phyloP scores from a whole-genome alignment of 768 basidiomycete species.

The Nevesoporus exiguus region DNA sequence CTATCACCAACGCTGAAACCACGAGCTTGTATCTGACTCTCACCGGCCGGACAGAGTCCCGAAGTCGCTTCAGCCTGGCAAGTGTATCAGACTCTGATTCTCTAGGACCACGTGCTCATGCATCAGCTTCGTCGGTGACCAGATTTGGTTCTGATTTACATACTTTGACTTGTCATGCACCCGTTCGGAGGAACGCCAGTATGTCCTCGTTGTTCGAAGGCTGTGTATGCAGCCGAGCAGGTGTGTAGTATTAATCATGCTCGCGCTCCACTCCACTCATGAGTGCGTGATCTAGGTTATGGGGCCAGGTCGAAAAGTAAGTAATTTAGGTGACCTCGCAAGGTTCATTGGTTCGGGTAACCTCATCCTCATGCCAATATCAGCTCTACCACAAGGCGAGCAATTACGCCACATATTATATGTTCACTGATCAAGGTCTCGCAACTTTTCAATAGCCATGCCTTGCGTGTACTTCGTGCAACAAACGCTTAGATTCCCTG shows the following conservation, averaged over 20 bases:
- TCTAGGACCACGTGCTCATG: conserved; percentile 2
- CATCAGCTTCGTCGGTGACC: neutral
- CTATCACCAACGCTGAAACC: neutral
- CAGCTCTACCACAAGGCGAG: conserved; percentile 79
- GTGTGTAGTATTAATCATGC: conserved; percentile 34
- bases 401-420: conserved; percentile 1
- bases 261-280: conserved; percentile 2
- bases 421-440: conserved; percentile 1
- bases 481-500: conserved; percentile 73
- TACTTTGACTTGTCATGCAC: conserved; percentile 45
- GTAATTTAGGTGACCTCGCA: conserved; percentile 18
- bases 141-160: conserved; percentile 1
- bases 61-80: conserved; percentile 5
- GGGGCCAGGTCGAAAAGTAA: conserved; percentile 86
- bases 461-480: conserved; percentile 72
- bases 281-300: conserved; percentile 49
- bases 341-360: neutral
- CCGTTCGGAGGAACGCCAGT: conserved; percentile 67
- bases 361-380: neutral
- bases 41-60: neutral
- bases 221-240: conserved; percentile 89
- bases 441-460: conserved; percentile 53
- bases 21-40: neutral
- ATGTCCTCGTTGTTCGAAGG: conserved; percentile 72
- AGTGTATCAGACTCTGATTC: conserved; percentile 6